Evolutionary conservation across 371 early-diverging fungal species (phyloP).

Genomic region (Syncephalastrum sp.): DNA sequence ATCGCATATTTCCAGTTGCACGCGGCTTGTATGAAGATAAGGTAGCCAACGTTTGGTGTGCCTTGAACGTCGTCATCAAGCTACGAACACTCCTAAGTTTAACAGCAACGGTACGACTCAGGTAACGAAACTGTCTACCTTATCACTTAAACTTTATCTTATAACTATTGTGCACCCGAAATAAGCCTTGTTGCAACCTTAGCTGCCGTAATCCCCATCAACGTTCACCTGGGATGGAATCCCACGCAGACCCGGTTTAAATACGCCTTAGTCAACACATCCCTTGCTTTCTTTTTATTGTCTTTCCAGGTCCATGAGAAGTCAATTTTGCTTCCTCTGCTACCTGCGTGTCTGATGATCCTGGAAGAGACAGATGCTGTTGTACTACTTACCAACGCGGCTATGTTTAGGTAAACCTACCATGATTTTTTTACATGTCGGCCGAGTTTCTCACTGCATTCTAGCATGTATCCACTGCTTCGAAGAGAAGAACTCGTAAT

Average conservation of each 20-base stretch:
- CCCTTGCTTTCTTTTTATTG: constrained; percentile 89
- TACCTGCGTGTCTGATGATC: constrained; percentile 75
- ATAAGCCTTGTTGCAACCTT: constrained; percentile 68
- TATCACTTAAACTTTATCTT: not conserved
- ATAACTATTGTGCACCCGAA: not conserved
- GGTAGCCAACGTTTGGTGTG: constrained; percentile 97
- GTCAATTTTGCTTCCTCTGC: constrained; percentile 81
- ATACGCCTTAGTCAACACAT: constrained; percentile 70
- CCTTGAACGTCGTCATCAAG: constrained; percentile 82
- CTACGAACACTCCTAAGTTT: constrained; percentile 65
- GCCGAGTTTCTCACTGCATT: not conserved
- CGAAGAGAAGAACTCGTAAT: constrained; percentile 68
- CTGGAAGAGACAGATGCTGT: constrained; percentile 59
- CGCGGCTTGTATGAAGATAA: constrained; percentile 97
- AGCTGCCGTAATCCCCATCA: constrained; percentile 67
- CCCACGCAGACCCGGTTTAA: constrained; percentile 58
- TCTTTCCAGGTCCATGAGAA: constrained; percentile 98
- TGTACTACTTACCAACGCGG: constrained; percentile 73
- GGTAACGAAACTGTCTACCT: constrained; percentile 37
- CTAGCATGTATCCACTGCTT: constrained; percentile 86
- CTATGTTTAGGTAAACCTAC: constrained; percentile 70
- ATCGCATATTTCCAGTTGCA: constrained; percentile 88
- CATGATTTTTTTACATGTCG: no score
- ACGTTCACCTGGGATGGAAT: constrained; percentile 52
- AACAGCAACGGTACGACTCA: constrained; percentile 63